These are phyloP conservation scores for Fusarium agapanthi DNA, from an alignment of 2,329 filamentous ascomycete genomes.

Conservation along the genomic window DNA sequence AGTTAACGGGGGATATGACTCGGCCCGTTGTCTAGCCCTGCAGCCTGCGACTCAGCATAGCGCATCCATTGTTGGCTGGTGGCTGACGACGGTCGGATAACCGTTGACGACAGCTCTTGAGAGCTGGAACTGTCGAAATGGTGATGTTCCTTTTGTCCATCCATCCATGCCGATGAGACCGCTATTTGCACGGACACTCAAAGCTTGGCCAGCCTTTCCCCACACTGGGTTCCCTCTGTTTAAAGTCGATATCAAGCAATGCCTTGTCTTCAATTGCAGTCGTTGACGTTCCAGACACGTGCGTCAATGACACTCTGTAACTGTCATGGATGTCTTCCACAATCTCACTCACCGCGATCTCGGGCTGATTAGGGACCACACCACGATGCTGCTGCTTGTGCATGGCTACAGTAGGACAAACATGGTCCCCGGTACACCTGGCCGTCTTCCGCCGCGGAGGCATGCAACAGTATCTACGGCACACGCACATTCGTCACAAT, in stretches of 20 bases:
- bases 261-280: constrained; percentile 5
- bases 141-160: background rate
- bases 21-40: constrained; percentile 3
- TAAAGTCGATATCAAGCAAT: background rate
- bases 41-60: background rate
- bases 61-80: background rate
- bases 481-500: constrained; percentile 30
- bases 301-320: background rate
- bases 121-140: background rate
- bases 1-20: constrained; percentile 10
- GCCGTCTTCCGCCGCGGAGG: constrained; percentile 27
- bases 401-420: constrained; percentile 6
- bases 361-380: constrained; percentile 33
- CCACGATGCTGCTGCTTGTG: constrained; percentile 14
- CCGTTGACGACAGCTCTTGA: background rate
- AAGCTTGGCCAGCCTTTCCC: background rate
- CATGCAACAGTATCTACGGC: constrained; percentile 15
- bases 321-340: background rate
- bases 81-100: constrained; percentile 5
- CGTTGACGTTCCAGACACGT: background rate
- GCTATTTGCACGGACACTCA: background rate
- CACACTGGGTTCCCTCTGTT: background rate
- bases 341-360: constrained; percentile 40
- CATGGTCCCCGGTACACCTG: constrained; percentile 32
- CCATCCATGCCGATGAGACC: constrained; percentile 7